Evolutionary conservation across 352 stramenopile genomes (phyloP).

Genomic region (Globisporangium canariense): DNA sequence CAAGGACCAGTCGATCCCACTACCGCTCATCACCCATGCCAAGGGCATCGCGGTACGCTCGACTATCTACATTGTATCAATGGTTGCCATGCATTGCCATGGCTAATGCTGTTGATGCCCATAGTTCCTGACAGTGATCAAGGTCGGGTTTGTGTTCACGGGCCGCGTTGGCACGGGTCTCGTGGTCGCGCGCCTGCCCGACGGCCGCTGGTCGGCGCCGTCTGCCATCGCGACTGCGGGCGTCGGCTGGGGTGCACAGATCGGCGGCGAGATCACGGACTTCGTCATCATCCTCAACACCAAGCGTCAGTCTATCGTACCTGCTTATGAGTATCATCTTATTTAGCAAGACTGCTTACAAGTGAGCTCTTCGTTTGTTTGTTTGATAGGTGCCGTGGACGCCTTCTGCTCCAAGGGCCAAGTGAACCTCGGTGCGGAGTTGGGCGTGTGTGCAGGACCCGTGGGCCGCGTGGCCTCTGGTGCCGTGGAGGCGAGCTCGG

Average conservation of each 20-base stretch:
- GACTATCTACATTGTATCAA: neutral
- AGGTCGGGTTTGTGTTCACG: slow-evolving; percentile 87
- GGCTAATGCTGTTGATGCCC: slow-evolving; percentile 2
- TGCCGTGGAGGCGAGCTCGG: slow-evolving; percentile 65
- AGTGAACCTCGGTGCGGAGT: slow-evolving; percentile 89
- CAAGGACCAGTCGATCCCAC: slow-evolving; percentile 89
- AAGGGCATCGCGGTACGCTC: slow-evolving; percentile 84
- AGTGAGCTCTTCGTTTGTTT: neutral
- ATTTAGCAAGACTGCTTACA: neutral
- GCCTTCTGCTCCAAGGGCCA: slow-evolving; percentile 85
- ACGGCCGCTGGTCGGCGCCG: slow-evolving; percentile 94
- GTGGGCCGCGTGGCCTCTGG: slow-evolving; percentile 86
- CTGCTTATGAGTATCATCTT: neutral
- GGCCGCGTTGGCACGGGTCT: slow-evolving; percentile 90
- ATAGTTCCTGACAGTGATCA: slow-evolving; percentile 91
- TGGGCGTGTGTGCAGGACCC: slow-evolving; percentile 85
- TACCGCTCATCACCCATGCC: slow-evolving; percentile 83
- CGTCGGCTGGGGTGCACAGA: slow-evolving; percentile 87
- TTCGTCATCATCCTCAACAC: slow-evolving; percentile 95
- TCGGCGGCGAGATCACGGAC: slow-evolving; percentile 92
- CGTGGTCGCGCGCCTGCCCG: slow-evolving; percentile 88
- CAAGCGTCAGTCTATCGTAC: slow-evolving; percentile 25
- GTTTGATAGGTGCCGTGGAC: slow-evolving; percentile 48
- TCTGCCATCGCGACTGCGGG: slow-evolving; percentile 92
- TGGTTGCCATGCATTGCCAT: neutral